Percentiles rank a stretch among this genome's conserved stretches.
Conservation (phyloP, 495 filamentous ascomycete genomes). For the Talaromyces ruber region DNA sequence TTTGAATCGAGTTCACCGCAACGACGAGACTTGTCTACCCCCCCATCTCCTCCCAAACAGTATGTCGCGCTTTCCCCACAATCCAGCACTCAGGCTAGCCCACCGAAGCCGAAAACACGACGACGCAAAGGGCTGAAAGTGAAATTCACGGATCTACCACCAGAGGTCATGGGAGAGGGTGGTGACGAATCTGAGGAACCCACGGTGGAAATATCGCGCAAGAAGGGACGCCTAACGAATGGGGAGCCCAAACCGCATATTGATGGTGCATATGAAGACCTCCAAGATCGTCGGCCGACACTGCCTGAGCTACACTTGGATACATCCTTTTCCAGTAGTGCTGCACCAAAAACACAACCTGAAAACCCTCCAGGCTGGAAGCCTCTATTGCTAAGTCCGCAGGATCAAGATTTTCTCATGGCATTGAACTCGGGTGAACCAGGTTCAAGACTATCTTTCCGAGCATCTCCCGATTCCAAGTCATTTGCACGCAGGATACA, state of each 20-base stretch:
- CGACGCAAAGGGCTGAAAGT: constrained; percentile 58
- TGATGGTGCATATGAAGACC: constrained; percentile 4
- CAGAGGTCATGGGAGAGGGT: constrained; percentile 77
- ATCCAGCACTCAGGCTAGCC: constrained; percentile 6
- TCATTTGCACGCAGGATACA: constrained; percentile 49
- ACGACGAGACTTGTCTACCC: constrained; percentile 15
- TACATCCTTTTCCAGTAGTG: constrained; percentile 26
- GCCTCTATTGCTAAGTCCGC: constrained; percentile 22
- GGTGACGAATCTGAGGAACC: constrained; percentile 73
- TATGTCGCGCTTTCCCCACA: constrained; percentile 8
- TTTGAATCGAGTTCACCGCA: constrained; percentile 8
- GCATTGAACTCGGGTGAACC: constrained; percentile 21
- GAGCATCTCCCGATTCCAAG: constrained; percentile 30
- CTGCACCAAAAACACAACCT: constrained; percentile 4
- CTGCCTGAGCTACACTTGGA: constrained; percentile 27
- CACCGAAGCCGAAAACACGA: constrained; percentile 21
- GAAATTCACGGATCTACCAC: constrained; percentile 56
- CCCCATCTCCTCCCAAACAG: constrained; percentile 7
- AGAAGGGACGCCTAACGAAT: constrained; percentile 35
- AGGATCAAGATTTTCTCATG: constrained; percentile 31
- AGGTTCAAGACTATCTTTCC: constrained; percentile 34
- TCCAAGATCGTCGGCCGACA: constrained; percentile 3
- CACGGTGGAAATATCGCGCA: constrained; percentile 55
- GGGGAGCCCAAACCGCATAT: constrained; percentile 6
- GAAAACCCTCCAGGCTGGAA: constrained; percentile 13